A percentile compares a stretch with the other conserved stretches of the same genome.
phyloP scores from a whole-genome alignment of 306 rosid genomes.

The Lathyrus sativus region DNA sequence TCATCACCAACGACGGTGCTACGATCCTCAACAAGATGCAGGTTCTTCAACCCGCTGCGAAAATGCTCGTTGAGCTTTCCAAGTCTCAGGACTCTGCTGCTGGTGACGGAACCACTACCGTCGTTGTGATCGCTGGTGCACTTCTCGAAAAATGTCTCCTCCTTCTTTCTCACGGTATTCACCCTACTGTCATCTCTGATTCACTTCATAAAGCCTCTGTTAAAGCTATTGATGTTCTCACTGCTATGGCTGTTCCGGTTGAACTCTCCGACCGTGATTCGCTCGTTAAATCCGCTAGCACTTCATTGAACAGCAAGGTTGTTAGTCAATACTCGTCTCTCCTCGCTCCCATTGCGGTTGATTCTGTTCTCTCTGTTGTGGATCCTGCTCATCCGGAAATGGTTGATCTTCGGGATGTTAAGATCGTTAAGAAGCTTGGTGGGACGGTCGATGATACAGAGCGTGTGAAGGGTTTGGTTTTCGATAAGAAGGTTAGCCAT shows the following conservation, averaged over 20 bases:
- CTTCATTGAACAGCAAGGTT: constrained; percentile 92
- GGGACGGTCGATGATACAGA: constrained; percentile 95
- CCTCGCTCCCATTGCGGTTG: constrained; percentile 93
- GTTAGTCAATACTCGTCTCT: constrained; percentile 90
- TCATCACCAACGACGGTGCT: constrained; percentile 97
- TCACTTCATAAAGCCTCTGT: constrained; percentile 77
- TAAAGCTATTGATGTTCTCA: constrained; percentile 76
- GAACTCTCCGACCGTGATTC: constrained; percentile 89
- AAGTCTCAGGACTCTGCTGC: constrained; percentile 93
- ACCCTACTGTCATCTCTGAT: constrained; percentile 87
- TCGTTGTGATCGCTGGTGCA: constrained; percentile 88
- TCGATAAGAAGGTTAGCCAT: constrained; percentile 90
- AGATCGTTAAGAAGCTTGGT: constrained; percentile 93
- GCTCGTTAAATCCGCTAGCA: constrained; percentile 78
- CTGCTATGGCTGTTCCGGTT: constrained; percentile 97
- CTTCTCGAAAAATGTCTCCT: constrained; percentile 68
- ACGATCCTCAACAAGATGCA: constrained; percentile 97
- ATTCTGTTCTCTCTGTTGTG: constrained; percentile 72
- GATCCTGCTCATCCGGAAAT: constrained; percentile 67
- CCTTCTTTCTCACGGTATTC: constrained; percentile 82
- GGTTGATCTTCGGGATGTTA: constrained; percentile 86
- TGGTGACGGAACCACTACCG: constrained; percentile 96
- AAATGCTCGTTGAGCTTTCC: constrained; percentile 96
- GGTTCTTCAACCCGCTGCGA: constrained; percentile 94
- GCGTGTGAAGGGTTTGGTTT: constrained; percentile 75